Percentiles rank a stretch among this genome's conserved stretches.
These are phyloP conservation scores for Phialocephala subalpina DNA, from an alignment of 2,329 filamentous ascomycete species.

Conservation along the genomic window DNA sequence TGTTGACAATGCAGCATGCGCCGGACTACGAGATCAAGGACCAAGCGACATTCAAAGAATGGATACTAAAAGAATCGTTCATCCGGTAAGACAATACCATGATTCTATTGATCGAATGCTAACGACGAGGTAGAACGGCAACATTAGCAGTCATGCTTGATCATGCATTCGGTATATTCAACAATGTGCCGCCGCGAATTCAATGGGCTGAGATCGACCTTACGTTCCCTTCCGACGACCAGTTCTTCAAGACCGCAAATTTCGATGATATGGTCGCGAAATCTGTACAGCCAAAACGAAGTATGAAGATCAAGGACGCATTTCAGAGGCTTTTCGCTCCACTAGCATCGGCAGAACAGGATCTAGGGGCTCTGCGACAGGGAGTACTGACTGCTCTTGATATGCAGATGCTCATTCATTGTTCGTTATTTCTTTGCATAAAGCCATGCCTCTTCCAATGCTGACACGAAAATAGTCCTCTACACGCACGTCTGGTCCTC, in stretches of 20 bases:
- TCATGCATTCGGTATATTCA: constrained; percentile 43
- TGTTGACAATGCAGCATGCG: constrained; percentile 39
- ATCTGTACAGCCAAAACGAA: constrained; percentile 28
- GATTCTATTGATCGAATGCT: not conserved
- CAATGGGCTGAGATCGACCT: constrained; percentile 44
- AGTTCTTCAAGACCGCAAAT: constrained; percentile 38
- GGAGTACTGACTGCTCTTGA: constrained; percentile 39
- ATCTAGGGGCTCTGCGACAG: constrained; percentile 30
- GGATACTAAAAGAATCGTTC: constrained; percentile 41
- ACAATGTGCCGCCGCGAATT: constrained; percentile 42
- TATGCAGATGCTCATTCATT: constrained; percentile 44
- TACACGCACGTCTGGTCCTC: constrained; percentile 42
- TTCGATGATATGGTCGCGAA: constrained; percentile 36
- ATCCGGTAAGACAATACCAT: constrained; percentile 34
- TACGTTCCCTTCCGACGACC: constrained; percentile 39
- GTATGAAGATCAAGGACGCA: constrained; percentile 42
- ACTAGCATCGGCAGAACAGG: constrained; percentile 27
- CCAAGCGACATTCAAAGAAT: constrained; percentile 37
- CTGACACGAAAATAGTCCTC: constrained; percentile 33
- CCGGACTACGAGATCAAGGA: constrained; percentile 37
- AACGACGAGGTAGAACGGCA: constrained; percentile 29
- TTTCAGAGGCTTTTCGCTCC: constrained; percentile 38
- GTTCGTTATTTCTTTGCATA: constrained; percentile 13
- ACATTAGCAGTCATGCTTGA: constrained; percentile 42
- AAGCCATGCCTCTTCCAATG: not conserved